Base-by-base conservation (phyloP, 768 basidiomycete genomes). In the Leccinum ochraceum region DNA sequence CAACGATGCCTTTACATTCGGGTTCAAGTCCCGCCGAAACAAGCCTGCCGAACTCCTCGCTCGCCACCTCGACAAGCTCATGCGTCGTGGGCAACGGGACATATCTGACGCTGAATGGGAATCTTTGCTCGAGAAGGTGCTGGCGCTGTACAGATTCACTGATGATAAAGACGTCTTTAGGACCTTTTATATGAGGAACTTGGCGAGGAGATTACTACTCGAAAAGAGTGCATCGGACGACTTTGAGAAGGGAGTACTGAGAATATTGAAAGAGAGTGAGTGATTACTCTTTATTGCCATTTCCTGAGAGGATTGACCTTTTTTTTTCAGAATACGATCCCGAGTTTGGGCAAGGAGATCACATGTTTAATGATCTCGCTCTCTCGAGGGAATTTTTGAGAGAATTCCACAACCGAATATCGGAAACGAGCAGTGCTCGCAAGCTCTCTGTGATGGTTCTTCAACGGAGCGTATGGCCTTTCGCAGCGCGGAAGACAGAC, bases 1-100 rank as follows among this genome's bases (percentile, higher is more conserved):
- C 11, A 77, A 77, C 2, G 89, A 92, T 57, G 89, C 89, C 1
- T 95, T 95, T 73, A 74, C 81, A 3, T 76, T 67, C 30, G 92
- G 89, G 24, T 94, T 95, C 78, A 87, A 87, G 71, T 80, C 83
- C 2, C 84, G 89, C 48, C 82, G 86, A 30, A 88, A 86, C 69
- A 94, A 92, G 68, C 93, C 94, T 7, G 94, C 95, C 0, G 94
- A 96, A 74, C 87, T 94, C 85, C 89, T 95, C 57, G 97, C 97
- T 16, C 94, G 91, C 70, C 85, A 94, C 71, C 79, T 98, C 53
- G 95, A 98, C 74, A 82, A 80, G 53, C 84, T 88, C 22, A 90
- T 98, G 89, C 84, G 95, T 50, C 86, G 84, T 60, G 95, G 96
- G 0, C 94, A 96, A 72, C 86, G 87, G 36, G 80, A 82, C 10